Conservation (phyloP, 345 rosid genomes). For the Cardamine resedifolia region DNA sequence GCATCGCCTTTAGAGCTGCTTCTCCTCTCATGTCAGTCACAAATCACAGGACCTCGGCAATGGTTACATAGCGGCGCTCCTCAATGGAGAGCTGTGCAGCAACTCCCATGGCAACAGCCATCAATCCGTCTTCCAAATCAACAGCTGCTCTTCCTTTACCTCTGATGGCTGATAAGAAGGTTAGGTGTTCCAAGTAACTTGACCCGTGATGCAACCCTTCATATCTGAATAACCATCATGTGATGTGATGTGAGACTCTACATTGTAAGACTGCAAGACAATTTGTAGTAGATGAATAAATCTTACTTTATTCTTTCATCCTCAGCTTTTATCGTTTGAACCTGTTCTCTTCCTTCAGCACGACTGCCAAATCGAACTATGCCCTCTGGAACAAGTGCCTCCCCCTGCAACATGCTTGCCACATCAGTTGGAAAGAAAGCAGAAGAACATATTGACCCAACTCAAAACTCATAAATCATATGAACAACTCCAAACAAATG, state of each 20-base stretch:
- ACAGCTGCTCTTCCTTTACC: slow-evolving; percentile 61
- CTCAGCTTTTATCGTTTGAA: slow-evolving; percentile 59
- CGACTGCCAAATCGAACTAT: slow-evolving; percentile 68
- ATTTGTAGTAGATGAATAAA: not conserved
- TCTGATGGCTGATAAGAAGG: slow-evolving; percentile 64
- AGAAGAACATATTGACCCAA: not conserved
- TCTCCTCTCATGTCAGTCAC: not conserved
- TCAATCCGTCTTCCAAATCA: slow-evolving; percentile 79
- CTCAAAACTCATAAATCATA: slow-evolving; percentile 1
- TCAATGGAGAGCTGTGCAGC: slow-evolving; percentile 94
- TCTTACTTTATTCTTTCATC: slow-evolving; percentile 70
- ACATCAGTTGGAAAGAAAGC: not conserved
- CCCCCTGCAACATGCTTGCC: slow-evolving; percentile 56
- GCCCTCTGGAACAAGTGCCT: slow-evolving; percentile 90
- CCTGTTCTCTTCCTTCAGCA: slow-evolving; percentile 66
- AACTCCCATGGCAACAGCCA: slow-evolving; percentile 94
- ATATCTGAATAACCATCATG: slow-evolving; percentile 49
- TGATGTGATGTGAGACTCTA: slow-evolving; percentile 1
- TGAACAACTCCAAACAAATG: slow-evolving; percentile 2
- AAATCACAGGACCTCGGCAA: slow-evolving; percentile 59
- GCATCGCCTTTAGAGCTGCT: not conserved
- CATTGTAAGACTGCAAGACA: not conserved
- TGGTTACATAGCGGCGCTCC: slow-evolving; percentile 59
- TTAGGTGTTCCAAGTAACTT: slow-evolving; percentile 89
- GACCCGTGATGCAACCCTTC: slow-evolving; percentile 93